Evolutionary conservation across 2,329 filamentous ascomycete species (phyloP).

Genomic region (Myriosclerotinia duriaeana): DNA sequence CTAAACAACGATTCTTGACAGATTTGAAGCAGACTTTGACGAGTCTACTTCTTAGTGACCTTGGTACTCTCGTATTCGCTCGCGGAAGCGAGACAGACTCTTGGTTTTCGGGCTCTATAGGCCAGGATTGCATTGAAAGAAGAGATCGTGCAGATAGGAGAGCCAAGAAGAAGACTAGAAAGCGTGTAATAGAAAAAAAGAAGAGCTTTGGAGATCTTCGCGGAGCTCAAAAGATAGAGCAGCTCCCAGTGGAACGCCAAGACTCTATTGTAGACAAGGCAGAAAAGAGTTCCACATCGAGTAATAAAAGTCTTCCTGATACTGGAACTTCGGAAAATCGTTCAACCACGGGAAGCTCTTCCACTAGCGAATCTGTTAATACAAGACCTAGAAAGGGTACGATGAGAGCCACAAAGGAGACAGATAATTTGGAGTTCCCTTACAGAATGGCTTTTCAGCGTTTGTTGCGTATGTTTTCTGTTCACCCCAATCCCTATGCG

Average conservation of each 20-base stretch:
- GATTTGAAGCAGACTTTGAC: slow-evolving; percentile 78
- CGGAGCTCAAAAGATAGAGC: slow-evolving; percentile 46
- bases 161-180: slow-evolving; percentile 49
- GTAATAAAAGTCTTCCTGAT: slow-evolving; percentile 31
- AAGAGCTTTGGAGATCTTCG: slow-evolving; percentile 67
- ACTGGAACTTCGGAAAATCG: slow-evolving; percentile 30
- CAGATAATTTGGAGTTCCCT: slow-evolving; percentile 60
- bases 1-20: slow-evolving; percentile 75
- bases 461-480: slow-evolving; percentile 81
- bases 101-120: slow-evolving; percentile 71
- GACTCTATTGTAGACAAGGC: slow-evolving; percentile 32
- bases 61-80: slow-evolving; percentile 80
- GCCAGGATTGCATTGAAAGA: slow-evolving; percentile 64
- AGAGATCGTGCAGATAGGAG: slow-evolving; percentile 48
- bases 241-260: slow-evolving; percentile 31
- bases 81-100: slow-evolving; percentile 87
- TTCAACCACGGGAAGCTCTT: slow-evolving; percentile 36
- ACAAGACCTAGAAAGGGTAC: slow-evolving; percentile 30
- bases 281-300: slow-evolving; percentile 33
- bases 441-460: slow-evolving; percentile 78
- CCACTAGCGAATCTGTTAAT: slow-evolving; percentile 33
- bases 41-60: slow-evolving; percentile 82
- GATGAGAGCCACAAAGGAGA: slow-evolving; percentile 31
- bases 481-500: slow-evolving; percentile 80
- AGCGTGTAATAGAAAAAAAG: slow-evolving; percentile 59